These are phyloP conservation scores for Begonia fuchsioides DNA, from an alignment of 306 rosid species.

Conservation along the genomic window DNA sequence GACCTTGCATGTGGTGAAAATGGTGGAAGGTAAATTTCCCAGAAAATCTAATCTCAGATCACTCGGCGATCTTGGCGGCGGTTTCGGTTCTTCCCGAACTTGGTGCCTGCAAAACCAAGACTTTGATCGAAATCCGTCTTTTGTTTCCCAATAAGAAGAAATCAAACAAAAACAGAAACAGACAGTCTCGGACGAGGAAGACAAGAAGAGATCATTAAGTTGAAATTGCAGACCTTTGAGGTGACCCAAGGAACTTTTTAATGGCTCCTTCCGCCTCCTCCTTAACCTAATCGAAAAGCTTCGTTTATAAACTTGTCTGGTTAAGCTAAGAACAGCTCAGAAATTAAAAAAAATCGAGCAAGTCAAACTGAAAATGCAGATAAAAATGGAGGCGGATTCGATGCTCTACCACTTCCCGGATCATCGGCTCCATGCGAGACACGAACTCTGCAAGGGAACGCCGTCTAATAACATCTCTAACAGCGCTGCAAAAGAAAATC, in stretches of 20 bases:
- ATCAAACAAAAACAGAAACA: not conserved
- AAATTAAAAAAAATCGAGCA: no score
- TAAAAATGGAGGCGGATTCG: not conserved
- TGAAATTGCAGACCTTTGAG: slow-evolving; percentile 9
- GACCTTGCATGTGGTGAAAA: slow-evolving; percentile 6
- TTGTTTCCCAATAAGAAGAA: not conserved
- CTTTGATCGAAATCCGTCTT: not conserved
- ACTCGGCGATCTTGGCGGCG: slow-evolving; percentile 1
- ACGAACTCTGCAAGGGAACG: not conserved
- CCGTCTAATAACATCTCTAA: slow-evolving; percentile 1
- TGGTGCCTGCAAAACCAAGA: slow-evolving; percentile 7
- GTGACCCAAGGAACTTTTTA: not conserved
- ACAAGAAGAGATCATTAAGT: not conserved
- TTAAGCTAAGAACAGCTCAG: no score
- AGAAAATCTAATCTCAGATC: slow-evolving; percentile 6
- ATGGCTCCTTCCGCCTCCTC: slow-evolving; percentile 8
- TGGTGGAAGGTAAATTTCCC: slow-evolving; percentile 2
- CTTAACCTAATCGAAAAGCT: slow-evolving; percentile 6
- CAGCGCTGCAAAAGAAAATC: not conserved
- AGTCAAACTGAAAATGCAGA: no score
- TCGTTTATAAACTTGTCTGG: no score
- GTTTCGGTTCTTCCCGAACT: slow-evolving; percentile 5
- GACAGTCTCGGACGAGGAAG: slow-evolving; percentile 1
- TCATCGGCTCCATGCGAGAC: not conserved
- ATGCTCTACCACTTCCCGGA: not conserved